Conservation (phyloP, 2,329 filamentous ascomycete species). For the Seiridium unicorne region DNA sequence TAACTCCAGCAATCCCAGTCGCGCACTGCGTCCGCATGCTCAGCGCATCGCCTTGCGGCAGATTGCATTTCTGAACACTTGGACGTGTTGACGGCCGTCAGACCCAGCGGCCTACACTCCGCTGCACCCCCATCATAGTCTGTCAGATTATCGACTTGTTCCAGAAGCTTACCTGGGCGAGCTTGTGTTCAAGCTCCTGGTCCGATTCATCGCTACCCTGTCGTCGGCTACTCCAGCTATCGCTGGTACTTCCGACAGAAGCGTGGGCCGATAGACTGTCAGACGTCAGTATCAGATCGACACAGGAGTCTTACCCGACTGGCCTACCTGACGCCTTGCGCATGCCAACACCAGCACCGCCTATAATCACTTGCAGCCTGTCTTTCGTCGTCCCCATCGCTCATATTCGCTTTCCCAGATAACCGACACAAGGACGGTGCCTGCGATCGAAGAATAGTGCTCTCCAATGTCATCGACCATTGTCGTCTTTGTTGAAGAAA, state of each 20-base stretch:
- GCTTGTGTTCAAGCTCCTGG: not conserved
- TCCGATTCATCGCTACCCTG: not conserved
- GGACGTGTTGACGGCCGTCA: not conserved
- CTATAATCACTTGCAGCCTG: not conserved
- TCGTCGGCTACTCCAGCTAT: not conserved
- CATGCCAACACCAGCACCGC: too few relatives aligned
- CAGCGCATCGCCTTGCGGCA: not conserved
- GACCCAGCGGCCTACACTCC: not conserved
- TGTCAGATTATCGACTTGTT: conserved; percentile 1
- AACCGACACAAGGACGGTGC: not conserved
- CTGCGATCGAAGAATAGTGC: too few relatives aligned
- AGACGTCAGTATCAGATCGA: conserved; percentile 1
- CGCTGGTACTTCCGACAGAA: not conserved
- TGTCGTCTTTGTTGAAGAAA: conserved; percentile 1
- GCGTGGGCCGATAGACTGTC: not conserved
- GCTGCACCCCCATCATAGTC: not conserved
- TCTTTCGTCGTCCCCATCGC: not conserved
- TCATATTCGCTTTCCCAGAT: not conserved
- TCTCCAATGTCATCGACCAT: conserved; percentile 1
- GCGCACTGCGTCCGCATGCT: not conserved
- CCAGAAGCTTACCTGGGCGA: not conserved
- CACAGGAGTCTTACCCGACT: not conserved
- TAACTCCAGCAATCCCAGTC: conserved; percentile 1
- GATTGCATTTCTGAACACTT: not conserved
- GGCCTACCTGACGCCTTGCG: too few relatives aligned